A percentile compares a stretch with the other conserved stretches of the same genome.
Conservation (phyloP, 75 land plant species). For the Cupressus sempervirens region DNA sequence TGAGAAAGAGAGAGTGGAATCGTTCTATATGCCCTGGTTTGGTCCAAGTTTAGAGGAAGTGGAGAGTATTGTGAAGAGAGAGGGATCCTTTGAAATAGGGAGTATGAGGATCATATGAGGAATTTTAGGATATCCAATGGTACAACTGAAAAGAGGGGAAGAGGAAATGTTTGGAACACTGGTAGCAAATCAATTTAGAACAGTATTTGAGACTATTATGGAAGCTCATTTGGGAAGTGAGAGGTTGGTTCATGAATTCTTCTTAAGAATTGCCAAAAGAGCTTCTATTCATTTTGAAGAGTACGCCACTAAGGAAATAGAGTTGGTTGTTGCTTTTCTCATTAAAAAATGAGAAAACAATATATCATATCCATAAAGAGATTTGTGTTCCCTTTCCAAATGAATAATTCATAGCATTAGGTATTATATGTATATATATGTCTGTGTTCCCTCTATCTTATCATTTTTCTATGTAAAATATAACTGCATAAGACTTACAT, state of each 20-base stretch:
- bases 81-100: conserved; percentile 35
- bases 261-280: too few species aligned
- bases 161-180: background rate
- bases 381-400: too few species aligned
- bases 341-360: background rate
- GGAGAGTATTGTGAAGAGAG: conserved; percentile 30
- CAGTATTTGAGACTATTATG: background rate
- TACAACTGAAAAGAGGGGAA: background rate
- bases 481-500: too few species aligned
- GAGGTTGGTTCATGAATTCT: too few species aligned
- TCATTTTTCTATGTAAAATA: too few species aligned
- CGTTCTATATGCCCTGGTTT: conserved; percentile 46
- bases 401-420: too few species aligned
- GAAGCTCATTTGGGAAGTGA: background rate
- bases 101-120: background rate
- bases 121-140: background rate
- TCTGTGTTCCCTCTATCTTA: too few species aligned
- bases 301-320: background rate
- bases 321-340: background rate
- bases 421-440: too few species aligned
- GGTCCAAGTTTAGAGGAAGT: conserved; percentile 45
- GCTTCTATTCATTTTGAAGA: background rate
- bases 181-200: background rate
- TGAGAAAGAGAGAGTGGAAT: conserved; percentile 50
- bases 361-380: too few species aligned